A percentile compares a stretch with the other conserved stretches of the same genome.
phyloP scores from a whole-genome alignment of 768 basidiomycete species.

The Amyloporia xantha region DNA sequence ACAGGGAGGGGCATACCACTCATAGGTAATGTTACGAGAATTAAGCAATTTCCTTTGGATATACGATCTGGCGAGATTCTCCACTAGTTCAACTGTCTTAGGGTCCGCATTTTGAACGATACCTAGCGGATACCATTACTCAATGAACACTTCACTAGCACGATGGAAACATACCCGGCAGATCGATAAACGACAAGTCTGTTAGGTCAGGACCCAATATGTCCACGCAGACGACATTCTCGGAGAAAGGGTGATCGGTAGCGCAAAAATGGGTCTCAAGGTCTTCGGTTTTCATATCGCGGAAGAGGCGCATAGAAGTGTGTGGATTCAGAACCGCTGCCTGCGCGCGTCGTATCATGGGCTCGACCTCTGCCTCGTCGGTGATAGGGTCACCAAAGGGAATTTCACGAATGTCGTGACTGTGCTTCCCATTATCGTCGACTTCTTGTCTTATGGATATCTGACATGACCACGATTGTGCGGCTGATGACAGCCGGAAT shows the following conservation, averaged over 20 bases:
- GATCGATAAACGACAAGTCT: conserved; percentile 22
- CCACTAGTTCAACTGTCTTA: conserved; percentile 37
- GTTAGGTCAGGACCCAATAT: conserved; percentile 19
- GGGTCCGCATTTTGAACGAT: conserved; percentile 44
- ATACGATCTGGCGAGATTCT: conserved; percentile 40
- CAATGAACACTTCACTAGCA: neutral
- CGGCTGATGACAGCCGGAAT: conserved; percentile 22
- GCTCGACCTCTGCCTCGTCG: conserved; percentile 40
- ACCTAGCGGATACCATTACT: conserved; percentile 25
- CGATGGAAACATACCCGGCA: conserved; percentile 16
- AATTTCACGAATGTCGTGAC: conserved; percentile 20
- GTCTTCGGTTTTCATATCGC: conserved; percentile 3
- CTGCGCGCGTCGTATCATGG: conserved; percentile 54
- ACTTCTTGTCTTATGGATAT: conserved; percentile 40
- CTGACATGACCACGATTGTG: conserved; percentile 21
- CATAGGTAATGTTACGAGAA: conserved; percentile 49
- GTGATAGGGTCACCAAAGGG: conserved; percentile 38
- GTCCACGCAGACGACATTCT: conserved; percentile 24
- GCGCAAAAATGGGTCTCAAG: neutral
- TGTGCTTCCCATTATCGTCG: conserved; percentile 24
- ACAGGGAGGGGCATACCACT: conserved; percentile 32
- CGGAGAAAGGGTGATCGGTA: conserved; percentile 12
- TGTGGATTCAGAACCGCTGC: conserved; percentile 49
- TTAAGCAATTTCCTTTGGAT: conserved; percentile 47
- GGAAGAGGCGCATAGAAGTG: conserved; percentile 20